These are phyloP conservation scores for Clavispora asparagi DNA, from an alignment of 805 yeast genomes.

Conservation along the genomic window DNA sequence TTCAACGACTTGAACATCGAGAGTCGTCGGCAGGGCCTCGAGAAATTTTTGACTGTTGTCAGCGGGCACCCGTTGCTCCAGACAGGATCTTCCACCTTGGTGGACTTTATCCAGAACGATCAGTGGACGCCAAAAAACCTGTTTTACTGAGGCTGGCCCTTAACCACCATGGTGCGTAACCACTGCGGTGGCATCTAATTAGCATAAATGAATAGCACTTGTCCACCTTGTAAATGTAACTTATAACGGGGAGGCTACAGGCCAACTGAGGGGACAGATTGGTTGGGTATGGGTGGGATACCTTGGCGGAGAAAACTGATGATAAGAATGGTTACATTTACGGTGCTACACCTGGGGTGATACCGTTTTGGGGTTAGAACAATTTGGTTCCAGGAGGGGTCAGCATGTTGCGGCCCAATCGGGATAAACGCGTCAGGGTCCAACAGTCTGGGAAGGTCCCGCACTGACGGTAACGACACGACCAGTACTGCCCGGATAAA, in stretches of 20 bases:
- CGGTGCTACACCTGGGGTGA: background rate
- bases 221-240: background rate
- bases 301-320: too few relatives aligned
- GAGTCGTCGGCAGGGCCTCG: slow-evolving; percentile 76
- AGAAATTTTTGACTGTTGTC: slow-evolving; percentile 68
- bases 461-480: too few relatives aligned
- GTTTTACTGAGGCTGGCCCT: slow-evolving; percentile 10
- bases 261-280: too few relatives aligned
- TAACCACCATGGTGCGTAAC: background rate
- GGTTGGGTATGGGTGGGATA: too few relatives aligned
- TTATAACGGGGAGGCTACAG: too few relatives aligned
- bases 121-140: slow-evolving; percentile 49
- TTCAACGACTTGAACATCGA: slow-evolving; percentile 82
- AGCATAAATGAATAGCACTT: background rate
- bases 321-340: background rate
- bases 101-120: slow-evolving; percentile 84
- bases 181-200: background rate
- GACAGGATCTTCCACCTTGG: slow-evolving; percentile 72
- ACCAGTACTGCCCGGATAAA: too few relatives aligned
- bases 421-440: too few relatives aligned
- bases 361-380: too few relatives aligned
- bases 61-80: slow-evolving; percentile 93
- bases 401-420: too few relatives aligned
- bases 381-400: too few relatives aligned
- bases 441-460: too few relatives aligned